Conservation (phyloP, 73 alveolate genomes). For the Paramecium sonneborni region DNA sequence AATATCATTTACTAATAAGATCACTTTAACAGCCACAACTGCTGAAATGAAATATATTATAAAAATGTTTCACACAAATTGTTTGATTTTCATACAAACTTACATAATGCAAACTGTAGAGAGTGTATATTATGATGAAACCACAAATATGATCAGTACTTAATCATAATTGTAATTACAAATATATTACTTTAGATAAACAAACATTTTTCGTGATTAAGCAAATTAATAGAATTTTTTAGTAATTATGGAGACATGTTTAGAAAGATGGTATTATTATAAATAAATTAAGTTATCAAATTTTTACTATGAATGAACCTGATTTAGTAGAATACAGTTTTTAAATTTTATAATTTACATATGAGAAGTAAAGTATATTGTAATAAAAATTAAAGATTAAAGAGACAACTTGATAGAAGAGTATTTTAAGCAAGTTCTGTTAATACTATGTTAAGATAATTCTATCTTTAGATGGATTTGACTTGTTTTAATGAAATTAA, state of each 20-base stretch:
- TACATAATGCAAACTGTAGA: not conserved
- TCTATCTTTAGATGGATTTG: not conserved
- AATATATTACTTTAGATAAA: not conserved
- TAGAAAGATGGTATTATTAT: conserved; percentile 6
- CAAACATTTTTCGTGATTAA: not conserved
- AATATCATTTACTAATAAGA: not conserved
- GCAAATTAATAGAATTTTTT: not conserved
- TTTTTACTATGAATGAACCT: not conserved
- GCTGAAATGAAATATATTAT: not conserved
- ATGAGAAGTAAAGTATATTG: not conserved
- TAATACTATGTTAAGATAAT: not conserved
- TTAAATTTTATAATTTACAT: not conserved
- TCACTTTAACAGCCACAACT: not conserved
- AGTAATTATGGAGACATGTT: not conserved
- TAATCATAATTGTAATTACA: not conserved
- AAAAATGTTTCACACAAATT: not conserved
- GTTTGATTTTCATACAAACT: not conserved
- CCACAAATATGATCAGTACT: not conserved
- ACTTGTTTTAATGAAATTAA: conserved; percentile 19
- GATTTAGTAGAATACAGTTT: conserved; percentile 32
- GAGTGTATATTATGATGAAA: not conserved
- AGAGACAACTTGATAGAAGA: not conserved
- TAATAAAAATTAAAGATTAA: not conserved
- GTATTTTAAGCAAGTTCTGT: not conserved
- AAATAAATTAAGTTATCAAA: not conserved